These are phyloP conservation scores for Candida insectalens DNA, from an alignment of 805 yeast species.

Conservation along the genomic window DNA sequence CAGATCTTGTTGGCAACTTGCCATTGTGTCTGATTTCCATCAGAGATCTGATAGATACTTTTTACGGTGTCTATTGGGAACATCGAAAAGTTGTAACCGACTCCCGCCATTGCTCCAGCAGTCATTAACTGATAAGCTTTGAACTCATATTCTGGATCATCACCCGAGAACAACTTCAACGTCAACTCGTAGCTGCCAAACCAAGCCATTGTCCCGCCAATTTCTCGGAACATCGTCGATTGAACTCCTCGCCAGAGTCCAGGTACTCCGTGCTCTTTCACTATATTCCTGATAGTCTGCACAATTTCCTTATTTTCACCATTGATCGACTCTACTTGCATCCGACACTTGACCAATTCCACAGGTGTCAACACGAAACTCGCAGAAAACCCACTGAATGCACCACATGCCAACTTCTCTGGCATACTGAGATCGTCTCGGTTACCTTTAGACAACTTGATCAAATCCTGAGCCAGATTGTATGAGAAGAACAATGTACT, in stretches of 20 bases:
- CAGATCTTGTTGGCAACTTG: constrained; percentile 32
- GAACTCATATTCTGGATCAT: constrained; percentile 17
- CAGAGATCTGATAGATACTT: constrained; percentile 66
- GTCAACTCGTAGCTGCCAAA: constrained; percentile 77
- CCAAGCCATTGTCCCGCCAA: constrained; percentile 91
- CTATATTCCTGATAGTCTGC: constrained; percentile 31
- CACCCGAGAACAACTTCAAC: constrained; percentile 22
- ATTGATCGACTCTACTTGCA: constrained; percentile 55
- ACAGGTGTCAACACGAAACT: constrained; percentile 83
- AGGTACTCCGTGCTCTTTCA: constrained; percentile 39
- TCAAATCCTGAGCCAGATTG: constrained; percentile 32
- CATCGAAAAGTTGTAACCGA: constrained; percentile 66
- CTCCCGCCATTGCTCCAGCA: constrained; percentile 85
- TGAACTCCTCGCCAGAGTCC: constrained; percentile 88
- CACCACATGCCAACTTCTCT: constrained; percentile 55
- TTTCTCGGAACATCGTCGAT: constrained; percentile 73
- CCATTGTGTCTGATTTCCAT: constrained; percentile 17
- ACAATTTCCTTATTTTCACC: constrained; percentile 17
- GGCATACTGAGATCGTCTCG: constrained; percentile 12
- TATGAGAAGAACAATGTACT: constrained; percentile 70
- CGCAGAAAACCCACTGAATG: constrained; percentile 71
- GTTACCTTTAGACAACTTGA: constrained; percentile 20
- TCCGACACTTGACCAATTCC: constrained; percentile 80
- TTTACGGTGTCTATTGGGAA: constrained; percentile 91
- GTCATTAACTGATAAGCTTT: constrained; percentile 44